These are phyloP conservation scores for Reutealis trisperma DNA, from an alignment of 345 rosid species.

Conservation along the genomic window DNA sequence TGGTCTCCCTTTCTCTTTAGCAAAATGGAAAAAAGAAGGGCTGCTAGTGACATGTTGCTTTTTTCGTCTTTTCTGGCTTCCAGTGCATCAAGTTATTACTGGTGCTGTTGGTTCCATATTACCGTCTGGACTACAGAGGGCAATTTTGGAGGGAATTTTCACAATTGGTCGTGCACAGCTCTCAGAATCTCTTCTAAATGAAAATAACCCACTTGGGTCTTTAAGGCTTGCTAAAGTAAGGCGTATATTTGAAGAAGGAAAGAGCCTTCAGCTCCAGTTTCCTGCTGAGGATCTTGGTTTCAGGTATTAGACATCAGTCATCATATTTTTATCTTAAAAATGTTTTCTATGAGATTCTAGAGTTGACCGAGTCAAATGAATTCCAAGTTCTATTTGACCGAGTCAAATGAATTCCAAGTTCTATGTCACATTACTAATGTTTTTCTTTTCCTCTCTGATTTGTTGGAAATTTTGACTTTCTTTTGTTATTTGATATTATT, in stretches of 20 bases:
- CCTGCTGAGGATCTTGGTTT: conserved; percentile 99
- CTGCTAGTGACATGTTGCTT: conserved; percentile 1
- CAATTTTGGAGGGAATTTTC: conserved; percentile 73
- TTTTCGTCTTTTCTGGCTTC: conserved; percentile 25
- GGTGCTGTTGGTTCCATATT: conserved; percentile 59
- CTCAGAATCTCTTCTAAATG: conserved; percentile 67
- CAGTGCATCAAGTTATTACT: conserved; percentile 67
- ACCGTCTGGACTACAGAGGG: conserved; percentile 72
- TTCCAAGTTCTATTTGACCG: background rate
- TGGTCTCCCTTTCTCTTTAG: background rate
- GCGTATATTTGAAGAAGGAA: conserved; percentile 79
- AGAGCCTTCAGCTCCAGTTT: conserved; percentile 92
- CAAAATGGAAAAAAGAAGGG: background rate
- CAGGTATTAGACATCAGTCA: conserved; percentile 49
- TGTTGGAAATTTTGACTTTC: background rate
- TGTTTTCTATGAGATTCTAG: background rate
- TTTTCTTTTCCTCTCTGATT: background rate
- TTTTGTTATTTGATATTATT: background rate
- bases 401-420: background rate
- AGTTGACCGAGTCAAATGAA: background rate
- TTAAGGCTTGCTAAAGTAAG: conserved; percentile 72
- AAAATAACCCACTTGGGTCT: conserved; percentile 74
- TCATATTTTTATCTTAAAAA: background rate
- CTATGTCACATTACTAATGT: background rate
- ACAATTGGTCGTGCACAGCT: conserved; percentile 85